Percentiles rank a stretch among this genome's conserved stretches.
Conservation (phyloP, 148 eudicot species). For the Hydrangea macrophylla region DNA sequence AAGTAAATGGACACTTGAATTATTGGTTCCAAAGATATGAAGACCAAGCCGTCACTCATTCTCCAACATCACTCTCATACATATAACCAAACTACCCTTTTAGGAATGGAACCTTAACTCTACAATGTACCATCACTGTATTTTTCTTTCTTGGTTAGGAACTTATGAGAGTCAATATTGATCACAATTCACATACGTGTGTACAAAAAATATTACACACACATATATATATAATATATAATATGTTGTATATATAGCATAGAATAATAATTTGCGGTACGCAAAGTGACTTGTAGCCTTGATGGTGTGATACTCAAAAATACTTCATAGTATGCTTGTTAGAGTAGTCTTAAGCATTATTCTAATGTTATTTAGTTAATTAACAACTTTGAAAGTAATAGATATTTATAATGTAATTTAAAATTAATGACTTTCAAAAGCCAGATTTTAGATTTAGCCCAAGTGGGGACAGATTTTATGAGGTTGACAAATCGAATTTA, state of each 20-base stretch:
- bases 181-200: neutral
- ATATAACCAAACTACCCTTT: slow-evolving; percentile 11
- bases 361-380: neutral
- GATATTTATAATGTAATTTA: neutral
- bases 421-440: too few species aligned
- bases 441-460: too few species aligned
- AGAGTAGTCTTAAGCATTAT: slow-evolving; percentile 1
- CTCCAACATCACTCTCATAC: neutral
- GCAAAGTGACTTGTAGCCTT: neutral
- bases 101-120: neutral
- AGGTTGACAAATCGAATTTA: too few species aligned
- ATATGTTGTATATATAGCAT: neutral
- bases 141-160: neutral
- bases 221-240: too few species aligned
- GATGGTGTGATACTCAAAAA: slow-evolving; percentile 8
- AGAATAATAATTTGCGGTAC: neutral
- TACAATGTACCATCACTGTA: slow-evolving; percentile 9
- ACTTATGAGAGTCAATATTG: too few species aligned
- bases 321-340: slow-evolving; percentile 12
- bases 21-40: slow-evolving; percentile 11
- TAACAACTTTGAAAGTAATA: neutral
- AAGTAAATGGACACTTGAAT: slow-evolving; percentile 16
- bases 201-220: too few species aligned
- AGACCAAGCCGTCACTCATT: slow-evolving; percentile 22
- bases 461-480: too few species aligned